Conservation (phyloP, 371 early-diverging fungal species). For the Apophysomyces variabilis region DNA sequence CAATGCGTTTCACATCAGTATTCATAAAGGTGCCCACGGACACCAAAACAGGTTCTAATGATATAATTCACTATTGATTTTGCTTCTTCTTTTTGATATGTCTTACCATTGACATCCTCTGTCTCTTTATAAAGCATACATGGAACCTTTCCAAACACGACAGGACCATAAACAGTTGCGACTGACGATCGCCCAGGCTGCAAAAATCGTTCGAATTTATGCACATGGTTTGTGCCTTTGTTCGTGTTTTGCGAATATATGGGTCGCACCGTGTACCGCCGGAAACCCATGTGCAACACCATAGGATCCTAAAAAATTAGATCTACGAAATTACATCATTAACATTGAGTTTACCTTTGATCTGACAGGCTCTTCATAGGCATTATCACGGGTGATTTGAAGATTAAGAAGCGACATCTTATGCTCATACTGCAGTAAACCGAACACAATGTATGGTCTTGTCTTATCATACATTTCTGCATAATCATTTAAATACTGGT, state of each 20-base stretch:
- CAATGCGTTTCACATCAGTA: conserved; percentile 82
- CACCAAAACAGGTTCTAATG: conserved; percentile 67
- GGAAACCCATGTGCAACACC: conserved; percentile 87
- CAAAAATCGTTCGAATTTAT: conserved; percentile 93
- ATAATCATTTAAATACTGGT: neutral
- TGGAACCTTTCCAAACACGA: conserved; percentile 83
- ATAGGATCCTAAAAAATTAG: conserved; percentile 75
- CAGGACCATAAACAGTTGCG: conserved; percentile 89
- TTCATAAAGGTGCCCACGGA: conserved; percentile 81
- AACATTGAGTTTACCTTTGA: conserved; percentile 56
- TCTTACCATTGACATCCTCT: conserved; percentile 59
- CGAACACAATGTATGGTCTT: conserved; percentile 78
- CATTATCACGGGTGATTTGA: conserved; percentile 70
- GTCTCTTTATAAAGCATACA: conserved; percentile 75
- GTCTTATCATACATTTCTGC: conserved; percentile 55
- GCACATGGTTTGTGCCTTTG: conserved; percentile 87
- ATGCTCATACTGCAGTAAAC: conserved; percentile 92
- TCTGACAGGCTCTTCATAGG: conserved; percentile 72
- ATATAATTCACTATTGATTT: neutral
- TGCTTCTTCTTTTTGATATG: neutral
- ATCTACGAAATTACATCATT: neutral
- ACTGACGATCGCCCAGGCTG: conserved; percentile 71
- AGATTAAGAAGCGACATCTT: conserved; percentile 90
- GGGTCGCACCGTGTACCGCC: conserved; percentile 82
- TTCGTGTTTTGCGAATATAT: conserved; percentile 89